A percentile compares a stretch with the other conserved stretches of the same genome.
phyloP scores from a whole-genome alignment of 2,329 filamentous ascomycete species.

The Scytalidium lignicola region DNA sequence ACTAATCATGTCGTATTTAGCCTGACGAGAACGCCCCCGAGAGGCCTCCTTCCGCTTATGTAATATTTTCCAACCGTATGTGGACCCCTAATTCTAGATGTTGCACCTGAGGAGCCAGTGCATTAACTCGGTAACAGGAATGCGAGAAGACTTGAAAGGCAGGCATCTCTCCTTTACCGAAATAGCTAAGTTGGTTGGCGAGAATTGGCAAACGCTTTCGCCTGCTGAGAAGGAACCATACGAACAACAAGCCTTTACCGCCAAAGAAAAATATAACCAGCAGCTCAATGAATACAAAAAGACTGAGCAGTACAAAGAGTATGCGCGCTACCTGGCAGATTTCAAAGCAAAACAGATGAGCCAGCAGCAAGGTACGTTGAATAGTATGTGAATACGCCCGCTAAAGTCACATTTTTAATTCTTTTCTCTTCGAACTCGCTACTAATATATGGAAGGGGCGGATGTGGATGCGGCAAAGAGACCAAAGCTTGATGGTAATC shows the following conservation, averaged over 20 bases:
- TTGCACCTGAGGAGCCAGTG: not conserved
- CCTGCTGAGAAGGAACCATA: slow-evolving; percentile 64
- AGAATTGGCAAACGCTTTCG: slow-evolving; percentile 72
- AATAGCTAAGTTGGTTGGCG: slow-evolving; percentile 76
- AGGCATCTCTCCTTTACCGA: slow-evolving; percentile 76
- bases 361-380: slow-evolving; percentile 45
- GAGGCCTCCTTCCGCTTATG: slow-evolving; percentile 75
- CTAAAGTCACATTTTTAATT: no score
- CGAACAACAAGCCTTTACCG: slow-evolving; percentile 64
- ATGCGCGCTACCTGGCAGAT: slow-evolving; percentile 67
- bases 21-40: slow-evolving; percentile 77
- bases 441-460: slow-evolving; percentile 4
- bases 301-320: slow-evolving; percentile 62
- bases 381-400: not conserved
- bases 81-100: slow-evolving; percentile 13
- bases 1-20: slow-evolving; percentile 33
- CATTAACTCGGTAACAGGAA: slow-evolving; percentile 42
- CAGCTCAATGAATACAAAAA: slow-evolving; percentile 73
- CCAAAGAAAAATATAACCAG: slow-evolving; percentile 73
- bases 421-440: no score
- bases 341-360: slow-evolving; percentile 70
- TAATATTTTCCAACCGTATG: slow-evolving; percentile 80
- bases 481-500: slow-evolving; percentile 24
- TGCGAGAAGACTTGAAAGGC: slow-evolving; percentile 72
- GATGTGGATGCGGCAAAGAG: slow-evolving; percentile 24